Percentiles rank a stretch among this genome's conserved stretches.
phyloP scores from a whole-genome alignment of 2,329 filamentous ascomycete genomes.

The Gaeumannomyces tritici region DNA sequence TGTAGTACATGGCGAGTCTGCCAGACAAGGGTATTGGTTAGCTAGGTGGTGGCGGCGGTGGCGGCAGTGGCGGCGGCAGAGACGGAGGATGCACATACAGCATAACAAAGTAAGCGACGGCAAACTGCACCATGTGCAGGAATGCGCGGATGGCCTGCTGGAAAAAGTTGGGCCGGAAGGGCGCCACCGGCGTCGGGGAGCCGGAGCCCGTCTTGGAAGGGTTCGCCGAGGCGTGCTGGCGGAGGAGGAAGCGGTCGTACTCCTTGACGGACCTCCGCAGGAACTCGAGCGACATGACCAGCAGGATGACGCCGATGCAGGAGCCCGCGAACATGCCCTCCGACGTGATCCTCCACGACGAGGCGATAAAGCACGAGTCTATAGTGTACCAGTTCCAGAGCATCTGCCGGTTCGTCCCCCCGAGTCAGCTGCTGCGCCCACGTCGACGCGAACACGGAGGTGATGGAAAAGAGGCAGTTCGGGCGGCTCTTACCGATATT shows the following conservation, averaged over 20 bases:
- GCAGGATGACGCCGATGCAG: constrained; percentile 68
- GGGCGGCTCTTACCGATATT: constrained; percentile 24
- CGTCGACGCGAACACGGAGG: no score
- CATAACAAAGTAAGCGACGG: constrained; percentile 74
- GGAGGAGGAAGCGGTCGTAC: constrained; percentile 59
- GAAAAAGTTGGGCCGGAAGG: constrained; percentile 46
- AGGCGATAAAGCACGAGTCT: constrained; percentile 62
- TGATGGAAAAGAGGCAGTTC: constrained; percentile 3
- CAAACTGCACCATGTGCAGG: constrained; percentile 63
- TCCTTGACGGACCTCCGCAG: constrained; percentile 62
- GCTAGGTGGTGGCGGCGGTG: no score
- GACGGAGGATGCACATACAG: no score
- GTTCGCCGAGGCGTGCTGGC: constrained; percentile 28
- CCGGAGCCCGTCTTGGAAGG: constrained; percentile 10
- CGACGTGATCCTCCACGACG: constrained; percentile 60
- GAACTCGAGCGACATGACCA: constrained; percentile 63
- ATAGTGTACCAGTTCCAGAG: constrained; percentile 72
- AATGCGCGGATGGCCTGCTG: constrained; percentile 60
- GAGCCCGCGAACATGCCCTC: constrained; percentile 66
- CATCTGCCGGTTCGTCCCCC: constrained; percentile 48
- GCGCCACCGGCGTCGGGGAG: neutral
- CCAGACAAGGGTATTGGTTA: no score
- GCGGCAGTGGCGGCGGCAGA: no score
- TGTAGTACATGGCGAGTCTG: constrained; percentile 51
- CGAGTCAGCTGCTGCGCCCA: no score